A percentile compares a stretch with the other conserved stretches of the same genome.
phyloP scores from a whole-genome alignment of 1,284 basidiomycete species.

The Ganoderma sinense region DNA sequence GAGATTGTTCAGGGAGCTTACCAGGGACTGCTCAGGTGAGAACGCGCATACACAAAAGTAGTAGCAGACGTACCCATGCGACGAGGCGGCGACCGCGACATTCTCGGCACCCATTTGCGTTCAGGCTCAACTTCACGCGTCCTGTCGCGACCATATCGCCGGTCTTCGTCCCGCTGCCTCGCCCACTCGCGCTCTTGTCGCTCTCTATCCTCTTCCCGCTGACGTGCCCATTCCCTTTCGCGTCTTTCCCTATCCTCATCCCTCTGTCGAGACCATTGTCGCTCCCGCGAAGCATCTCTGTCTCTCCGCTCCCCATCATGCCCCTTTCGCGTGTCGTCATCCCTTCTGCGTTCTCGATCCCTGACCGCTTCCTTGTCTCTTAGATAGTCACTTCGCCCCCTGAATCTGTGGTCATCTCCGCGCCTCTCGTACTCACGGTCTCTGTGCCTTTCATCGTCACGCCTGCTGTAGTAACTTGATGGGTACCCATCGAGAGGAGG shows the following conservation, averaged over 20 bases:
- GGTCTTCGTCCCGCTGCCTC: conserved; percentile 25
- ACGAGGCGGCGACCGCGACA: conserved; percentile 40
- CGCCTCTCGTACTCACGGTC: conserved; percentile 36
- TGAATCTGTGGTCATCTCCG: conserved; percentile 26
- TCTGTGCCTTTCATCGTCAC: conserved; percentile 36
- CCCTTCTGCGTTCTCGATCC: conserved; percentile 19
- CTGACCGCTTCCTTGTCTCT: conserved; percentile 10
- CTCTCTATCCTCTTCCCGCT: conserved; percentile 18
- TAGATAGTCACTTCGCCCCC: conserved; percentile 25
- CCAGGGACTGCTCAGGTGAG: conserved; percentile 22
- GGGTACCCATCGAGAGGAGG: conserved; percentile 28
- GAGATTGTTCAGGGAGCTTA: conserved; percentile 21
- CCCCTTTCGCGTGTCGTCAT: conserved; percentile 29
- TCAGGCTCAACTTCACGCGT: conserved; percentile 32
- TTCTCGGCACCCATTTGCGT: conserved; percentile 33
- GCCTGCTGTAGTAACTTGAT: conserved; percentile 27
- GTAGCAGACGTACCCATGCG: conserved; percentile 35
- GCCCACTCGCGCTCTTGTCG: conserved; percentile 24
- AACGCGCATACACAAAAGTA: background rate
- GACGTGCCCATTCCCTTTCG: conserved; percentile 13
- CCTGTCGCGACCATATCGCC: conserved; percentile 30
- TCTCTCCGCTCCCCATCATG: conserved; percentile 27
- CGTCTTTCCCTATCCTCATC: conserved; percentile 13
- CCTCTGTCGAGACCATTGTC: conserved; percentile 15
- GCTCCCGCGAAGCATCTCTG: conserved; percentile 16